phyloP scores from a whole-genome alignment of 1,139 yeast genomes.

The Sugiyamaella sp. region DNA sequence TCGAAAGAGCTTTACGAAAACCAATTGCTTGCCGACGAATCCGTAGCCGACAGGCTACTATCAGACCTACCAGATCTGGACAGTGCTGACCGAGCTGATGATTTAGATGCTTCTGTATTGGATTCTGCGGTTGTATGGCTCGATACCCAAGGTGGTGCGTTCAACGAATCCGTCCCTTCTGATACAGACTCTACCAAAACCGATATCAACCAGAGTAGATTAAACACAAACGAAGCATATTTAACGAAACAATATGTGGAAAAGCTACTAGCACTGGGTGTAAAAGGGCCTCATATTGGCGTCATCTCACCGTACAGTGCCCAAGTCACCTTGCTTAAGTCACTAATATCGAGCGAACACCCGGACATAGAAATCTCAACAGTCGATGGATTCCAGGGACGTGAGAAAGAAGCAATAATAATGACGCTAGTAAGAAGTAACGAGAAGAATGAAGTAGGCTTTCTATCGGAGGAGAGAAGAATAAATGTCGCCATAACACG shows the following conservation, averaged over 20 bases:
- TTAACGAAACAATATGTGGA: constrained; percentile 61
- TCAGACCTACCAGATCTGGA: constrained; percentile 59
- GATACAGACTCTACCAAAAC: constrained; percentile 33
- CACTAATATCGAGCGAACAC: constrained; percentile 48
- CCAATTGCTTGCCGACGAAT: constrained; percentile 60
- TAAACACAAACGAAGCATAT: constrained; percentile 71
- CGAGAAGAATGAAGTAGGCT: constrained; percentile 67
- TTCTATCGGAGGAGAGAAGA: constrained; percentile 63
- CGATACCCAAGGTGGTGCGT: constrained; percentile 86
- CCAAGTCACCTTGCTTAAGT: constrained; percentile 68
- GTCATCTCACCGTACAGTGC: constrained; percentile 89
- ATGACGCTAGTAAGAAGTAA: constrained; percentile 83
- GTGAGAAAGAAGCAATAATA: constrained; percentile 84
- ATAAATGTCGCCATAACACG: constrained; percentile 92
- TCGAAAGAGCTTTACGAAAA: constrained; percentile 67
- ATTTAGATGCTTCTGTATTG: background rate
- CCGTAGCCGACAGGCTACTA: constrained; percentile 58
- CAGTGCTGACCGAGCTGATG: constrained; percentile 47
- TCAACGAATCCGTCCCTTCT: constrained; percentile 55
- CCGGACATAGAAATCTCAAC: constrained; percentile 78
- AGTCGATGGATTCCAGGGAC: constrained; percentile 91
- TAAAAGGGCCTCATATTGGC: constrained; percentile 58
- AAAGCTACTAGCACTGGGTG: constrained; percentile 53
- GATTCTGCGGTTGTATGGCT: constrained; percentile 67
- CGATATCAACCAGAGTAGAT: constrained; percentile 47